Conservation (phyloP, 805 yeast genomes). For the Teunomyces gatunensis region DNA sequence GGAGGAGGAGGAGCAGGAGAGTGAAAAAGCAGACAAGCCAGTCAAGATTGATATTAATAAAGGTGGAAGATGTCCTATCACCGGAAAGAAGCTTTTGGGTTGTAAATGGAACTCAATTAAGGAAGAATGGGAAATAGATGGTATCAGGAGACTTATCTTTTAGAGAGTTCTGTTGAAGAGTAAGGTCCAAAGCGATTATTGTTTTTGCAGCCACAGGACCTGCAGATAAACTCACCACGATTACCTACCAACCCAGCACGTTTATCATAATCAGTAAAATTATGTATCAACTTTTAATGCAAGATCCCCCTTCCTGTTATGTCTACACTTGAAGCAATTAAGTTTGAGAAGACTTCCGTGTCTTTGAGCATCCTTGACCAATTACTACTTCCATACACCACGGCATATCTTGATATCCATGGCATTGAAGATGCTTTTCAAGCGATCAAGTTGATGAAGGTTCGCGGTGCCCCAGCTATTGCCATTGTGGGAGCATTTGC, state of each 20-base stretch:
- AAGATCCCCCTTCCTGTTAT: neutral
- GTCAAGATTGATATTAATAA: slow-evolving; percentile 29
- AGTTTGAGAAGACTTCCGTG: slow-evolving; percentile 48
- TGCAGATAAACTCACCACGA: neutral
- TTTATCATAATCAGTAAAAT: neutral
- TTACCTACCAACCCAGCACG: neutral
- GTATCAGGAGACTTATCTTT: slow-evolving; percentile 71
- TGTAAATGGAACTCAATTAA: slow-evolving; percentile 61
- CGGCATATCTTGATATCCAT: slow-evolving; percentile 61
- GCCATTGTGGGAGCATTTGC: slow-evolving; percentile 92
- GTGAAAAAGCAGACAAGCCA: slow-evolving; percentile 7
- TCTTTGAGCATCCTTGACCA: slow-evolving; percentile 74
- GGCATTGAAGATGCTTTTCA: slow-evolving; percentile 72
- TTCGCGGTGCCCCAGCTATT: slow-evolving; percentile 97
- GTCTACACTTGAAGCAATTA: slow-evolving; percentile 57
- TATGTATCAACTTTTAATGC: neutral
- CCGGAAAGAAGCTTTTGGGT: slow-evolving; percentile 68
- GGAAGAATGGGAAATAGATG: slow-evolving; percentile 69
- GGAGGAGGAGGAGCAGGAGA: slow-evolving; percentile 10
- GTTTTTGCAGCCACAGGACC: slow-evolving; percentile 1
- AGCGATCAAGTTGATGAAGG: slow-evolving; percentile 89
- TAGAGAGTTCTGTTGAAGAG: slow-evolving; percentile 17
- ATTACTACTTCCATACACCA: slow-evolving; percentile 73
- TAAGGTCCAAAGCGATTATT: neutral
- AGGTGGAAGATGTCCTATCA: slow-evolving; percentile 82